A percentile compares a stretch with the other conserved stretches of the same genome.
These are phyloP conservation scores for Rhypophila decipiens DNA, from an alignment of 495 filamentous ascomycete genomes.

Conservation along the genomic window DNA sequence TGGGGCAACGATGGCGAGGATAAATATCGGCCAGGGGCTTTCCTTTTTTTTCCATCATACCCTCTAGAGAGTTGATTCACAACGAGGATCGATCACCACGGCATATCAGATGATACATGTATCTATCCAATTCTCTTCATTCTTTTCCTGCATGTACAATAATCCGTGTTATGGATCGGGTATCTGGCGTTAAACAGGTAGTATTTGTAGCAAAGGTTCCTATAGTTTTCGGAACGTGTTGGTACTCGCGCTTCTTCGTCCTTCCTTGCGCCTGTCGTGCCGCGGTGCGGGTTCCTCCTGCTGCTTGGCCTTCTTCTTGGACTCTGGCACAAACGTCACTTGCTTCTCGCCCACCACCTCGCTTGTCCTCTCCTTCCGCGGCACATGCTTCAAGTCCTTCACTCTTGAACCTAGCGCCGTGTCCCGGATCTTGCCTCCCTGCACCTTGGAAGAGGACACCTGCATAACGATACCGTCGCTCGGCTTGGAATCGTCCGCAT, in stretches of 20 bases:
- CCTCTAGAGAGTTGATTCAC: too few species aligned
- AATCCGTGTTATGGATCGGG: conserved; percentile 12
- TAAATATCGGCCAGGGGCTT: neutral
- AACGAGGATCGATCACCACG: too few species aligned
- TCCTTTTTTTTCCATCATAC: too few species aligned
- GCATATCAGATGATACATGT: too few species aligned
- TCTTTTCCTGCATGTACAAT: conserved; percentile 22
- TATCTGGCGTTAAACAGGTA: conserved; percentile 25
- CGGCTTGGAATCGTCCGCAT: conserved; percentile 29
- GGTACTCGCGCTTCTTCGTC: conserved; percentile 64
- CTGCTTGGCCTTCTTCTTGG: conserved; percentile 44
- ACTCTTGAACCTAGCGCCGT: conserved; percentile 68
- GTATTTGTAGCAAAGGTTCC: too few species aligned
- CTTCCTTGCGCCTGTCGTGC: conserved; percentile 37
- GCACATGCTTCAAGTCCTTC: conserved; percentile 37
- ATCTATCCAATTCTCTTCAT: too few species aligned
- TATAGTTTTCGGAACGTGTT: conserved; percentile 63
- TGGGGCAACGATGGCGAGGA: too few species aligned
- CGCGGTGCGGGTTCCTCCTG: conserved; percentile 25
- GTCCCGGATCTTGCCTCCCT: conserved; percentile 47
- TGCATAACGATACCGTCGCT: conserved; percentile 51
- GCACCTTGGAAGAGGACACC: conserved; percentile 60
- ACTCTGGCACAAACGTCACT: conserved; percentile 72
- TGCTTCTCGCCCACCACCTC: conserved; percentile 76
- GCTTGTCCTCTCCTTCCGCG: conserved; percentile 38